Conservation (phyloP, 2,329 filamentous ascomycete species). For the Talaromyces sp. region DNA sequence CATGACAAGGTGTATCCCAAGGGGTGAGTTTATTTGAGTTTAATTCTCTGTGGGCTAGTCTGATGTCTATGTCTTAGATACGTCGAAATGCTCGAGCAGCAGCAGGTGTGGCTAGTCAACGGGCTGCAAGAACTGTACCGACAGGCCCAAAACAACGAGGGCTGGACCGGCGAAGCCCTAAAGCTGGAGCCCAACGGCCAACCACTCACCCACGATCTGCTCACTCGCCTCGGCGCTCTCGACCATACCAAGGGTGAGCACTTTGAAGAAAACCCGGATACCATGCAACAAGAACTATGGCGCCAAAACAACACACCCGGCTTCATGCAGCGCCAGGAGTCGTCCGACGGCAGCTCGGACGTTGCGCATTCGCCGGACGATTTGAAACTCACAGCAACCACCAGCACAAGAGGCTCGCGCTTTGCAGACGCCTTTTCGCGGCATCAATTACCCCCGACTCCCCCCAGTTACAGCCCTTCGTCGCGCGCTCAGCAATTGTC, state of each 20-base stretch:
- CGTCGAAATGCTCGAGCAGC: conserved; percentile 62
- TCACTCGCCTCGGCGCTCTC: conserved; percentile 53
- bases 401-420: conserved; percentile 8
- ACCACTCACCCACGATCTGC: conserved; percentile 59
- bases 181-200: conserved; percentile 48
- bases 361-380: conserved; percentile 42
- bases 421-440: conserved; percentile 12
- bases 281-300: conserved; percentile 51
- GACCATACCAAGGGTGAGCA: conserved; percentile 47
- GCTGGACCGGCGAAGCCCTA: conserved; percentile 51
- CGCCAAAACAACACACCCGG: conserved; percentile 44
- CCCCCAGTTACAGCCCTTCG: conserved; percentile 34
- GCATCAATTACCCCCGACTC: conserved; percentile 32
- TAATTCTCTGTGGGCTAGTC: no score
- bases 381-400: no score
- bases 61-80: no score
- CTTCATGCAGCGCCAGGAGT: conserved; percentile 48
- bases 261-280: conserved; percentile 55
- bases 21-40: conserved; percentile 55
- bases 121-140: conserved; percentile 57
- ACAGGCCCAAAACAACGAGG: conserved; percentile 45
- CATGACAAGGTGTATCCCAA: conserved; percentile 65
- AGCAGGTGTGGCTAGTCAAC: conserved; percentile 56
- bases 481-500: conserved; percentile 19
- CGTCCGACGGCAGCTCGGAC: conserved; percentile 54